Percentiles rank a stretch among this genome's conserved stretches.
These are phyloP conservation scores for Salvia miltiorrhiza DNA, from an alignment of 257 asterid species.

Conservation along the genomic window DNA sequence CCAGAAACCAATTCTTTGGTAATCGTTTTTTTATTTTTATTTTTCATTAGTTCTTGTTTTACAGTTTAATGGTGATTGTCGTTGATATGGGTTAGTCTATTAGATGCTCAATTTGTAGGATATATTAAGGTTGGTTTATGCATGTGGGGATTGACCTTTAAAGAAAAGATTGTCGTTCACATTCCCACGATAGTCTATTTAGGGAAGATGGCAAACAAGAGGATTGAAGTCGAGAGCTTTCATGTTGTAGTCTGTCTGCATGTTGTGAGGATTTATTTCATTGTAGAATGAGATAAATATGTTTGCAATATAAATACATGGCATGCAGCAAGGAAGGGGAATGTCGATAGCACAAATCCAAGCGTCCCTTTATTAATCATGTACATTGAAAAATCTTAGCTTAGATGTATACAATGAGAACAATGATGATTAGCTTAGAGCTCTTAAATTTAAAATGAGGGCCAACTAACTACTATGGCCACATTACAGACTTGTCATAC, in stretches of 20 bases:
- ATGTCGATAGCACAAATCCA: background rate
- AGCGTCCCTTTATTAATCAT: no score
- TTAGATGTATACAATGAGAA: background rate
- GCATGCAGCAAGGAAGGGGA: background rate
- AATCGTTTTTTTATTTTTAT: conserved; percentile 6
- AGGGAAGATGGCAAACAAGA: background rate
- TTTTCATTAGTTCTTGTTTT: conserved; percentile 1
- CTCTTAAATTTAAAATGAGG: background rate
- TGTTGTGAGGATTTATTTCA: background rate
- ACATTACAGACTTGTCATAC: background rate
- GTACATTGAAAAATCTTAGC: background rate
- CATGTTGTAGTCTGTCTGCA: conserved; percentile 1
- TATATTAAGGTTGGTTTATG: conserved; percentile 9
- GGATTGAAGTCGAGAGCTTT: conserved; percentile 9
- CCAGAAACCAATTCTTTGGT: conserved; percentile 79
- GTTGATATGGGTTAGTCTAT: conserved; percentile 2
- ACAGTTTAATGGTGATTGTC: background rate
- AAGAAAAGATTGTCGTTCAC: conserved; percentile 2
- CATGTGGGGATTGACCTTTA: background rate
- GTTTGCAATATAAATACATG: background rate
- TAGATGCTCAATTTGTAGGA: conserved; percentile 15
- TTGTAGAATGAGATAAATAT: background rate
- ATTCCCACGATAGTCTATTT: conserved; percentile 8
- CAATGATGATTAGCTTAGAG: background rate
- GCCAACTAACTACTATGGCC: conserved; percentile 5